Evolutionary conservation across 139 green algal genomes (phyloP).

Genomic region (Closterium sp.): DNA sequence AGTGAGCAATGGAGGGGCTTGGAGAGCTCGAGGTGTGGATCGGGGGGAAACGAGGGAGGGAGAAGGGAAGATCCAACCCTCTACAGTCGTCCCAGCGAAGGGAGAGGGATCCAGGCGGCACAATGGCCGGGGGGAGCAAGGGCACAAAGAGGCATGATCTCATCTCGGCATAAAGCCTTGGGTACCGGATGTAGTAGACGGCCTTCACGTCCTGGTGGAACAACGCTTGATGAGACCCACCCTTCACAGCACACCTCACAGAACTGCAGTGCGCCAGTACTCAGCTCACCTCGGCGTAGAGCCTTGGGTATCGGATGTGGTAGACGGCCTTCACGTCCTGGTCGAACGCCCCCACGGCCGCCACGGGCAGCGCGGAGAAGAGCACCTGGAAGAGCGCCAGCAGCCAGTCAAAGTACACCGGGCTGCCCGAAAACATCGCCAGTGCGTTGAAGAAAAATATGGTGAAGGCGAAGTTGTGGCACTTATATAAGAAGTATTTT

Average conservation of each 20-base stretch:
- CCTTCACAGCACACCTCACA: no score
- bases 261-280: no score
- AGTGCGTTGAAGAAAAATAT: slow-evolving; percentile 59
- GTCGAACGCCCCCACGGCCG: slow-evolving; percentile 59
- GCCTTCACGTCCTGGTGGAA: slow-evolving; percentile 63
- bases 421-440: slow-evolving; percentile 40
- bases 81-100: not conserved
- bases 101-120: not conserved
- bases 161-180: slow-evolving; percentile 59
- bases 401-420: slow-evolving; percentile 53
- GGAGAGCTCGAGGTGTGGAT: not conserved
- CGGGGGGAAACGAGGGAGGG: not conserved
- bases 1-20: not conserved
- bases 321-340: slow-evolving; percentile 55
- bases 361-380: slow-evolving; percentile 61
- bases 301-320: slow-evolving; percentile 45
- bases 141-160: no score
- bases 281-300: slow-evolving; percentile 59
- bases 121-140: no score
- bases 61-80: no score
- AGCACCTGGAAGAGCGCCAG: slow-evolving; percentile 64
- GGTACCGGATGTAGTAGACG: slow-evolving; percentile 30
- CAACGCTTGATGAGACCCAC: no score
- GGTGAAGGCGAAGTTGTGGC: slow-evolving; percentile 84
- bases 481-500: slow-evolving; percentile 98